These are phyloP conservation scores for Colletotrichum musicola DNA, from an alignment of 2,329 filamentous ascomycete species.

Conservation along the genomic window DNA sequence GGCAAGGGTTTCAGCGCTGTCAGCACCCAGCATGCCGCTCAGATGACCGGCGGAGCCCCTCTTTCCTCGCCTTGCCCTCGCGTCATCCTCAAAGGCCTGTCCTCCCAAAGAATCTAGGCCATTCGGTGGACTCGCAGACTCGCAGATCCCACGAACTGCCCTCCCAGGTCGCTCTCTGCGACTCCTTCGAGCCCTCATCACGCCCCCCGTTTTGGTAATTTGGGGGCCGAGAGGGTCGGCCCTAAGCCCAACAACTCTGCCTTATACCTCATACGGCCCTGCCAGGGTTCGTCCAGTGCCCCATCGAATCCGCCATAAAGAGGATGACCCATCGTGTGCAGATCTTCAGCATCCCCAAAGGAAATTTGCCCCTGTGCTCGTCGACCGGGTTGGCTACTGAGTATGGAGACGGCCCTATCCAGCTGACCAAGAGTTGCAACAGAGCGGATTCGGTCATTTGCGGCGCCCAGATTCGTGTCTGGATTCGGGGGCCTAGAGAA, in stretches of 20 bases:
- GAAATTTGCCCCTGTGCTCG: neutral
- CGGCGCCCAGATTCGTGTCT: neutral
- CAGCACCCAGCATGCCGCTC: conserved; percentile 2
- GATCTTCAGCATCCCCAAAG: conserved; percentile 11
- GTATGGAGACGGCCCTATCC: neutral
- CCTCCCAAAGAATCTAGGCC: conserved; percentile 5
- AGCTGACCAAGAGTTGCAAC: conserved; percentile 2
- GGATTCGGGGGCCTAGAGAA: neutral
- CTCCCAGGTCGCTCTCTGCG: neutral
- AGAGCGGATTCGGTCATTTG: conserved; percentile 15
- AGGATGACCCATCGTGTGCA: conserved; percentile 10
- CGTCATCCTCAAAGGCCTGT: conserved; percentile 13
- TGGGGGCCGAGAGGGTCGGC: neutral
- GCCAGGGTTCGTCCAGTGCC: conserved; percentile 2
- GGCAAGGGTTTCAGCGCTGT: conserved; percentile 10
- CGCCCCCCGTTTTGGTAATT: neutral
- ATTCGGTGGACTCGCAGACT: neutral
- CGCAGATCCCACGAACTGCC: conserved; percentile 11
- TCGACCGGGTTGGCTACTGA: neutral
- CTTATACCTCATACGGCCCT: conserved; percentile 3
- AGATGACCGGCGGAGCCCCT: conserved; percentile 19
- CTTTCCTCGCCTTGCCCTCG: conserved; percentile 4
- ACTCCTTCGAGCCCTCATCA: neutral
- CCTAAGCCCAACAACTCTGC: conserved; percentile 4
- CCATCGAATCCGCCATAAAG: conserved; percentile 14